These are phyloP conservation scores for Rhododendron simsii DNA, from an alignment of 148 eudicot species.

Conservation along the genomic window DNA sequence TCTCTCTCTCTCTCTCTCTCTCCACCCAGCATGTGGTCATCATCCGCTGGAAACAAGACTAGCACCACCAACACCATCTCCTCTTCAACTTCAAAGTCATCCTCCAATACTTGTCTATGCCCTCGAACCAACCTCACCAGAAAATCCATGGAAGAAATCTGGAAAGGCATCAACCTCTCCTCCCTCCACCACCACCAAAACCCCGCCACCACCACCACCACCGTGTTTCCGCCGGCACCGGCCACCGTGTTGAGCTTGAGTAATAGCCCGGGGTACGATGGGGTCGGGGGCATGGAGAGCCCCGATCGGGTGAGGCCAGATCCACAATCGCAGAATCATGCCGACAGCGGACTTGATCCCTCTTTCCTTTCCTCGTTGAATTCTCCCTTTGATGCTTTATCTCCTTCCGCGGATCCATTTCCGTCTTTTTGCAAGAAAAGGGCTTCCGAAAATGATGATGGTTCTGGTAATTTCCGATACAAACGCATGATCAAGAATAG, in stretches of 20 bases:
- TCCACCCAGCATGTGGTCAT: not conserved
- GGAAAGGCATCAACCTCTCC: conserved; percentile 25
- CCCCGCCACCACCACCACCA: not conserved
- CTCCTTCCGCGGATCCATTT: conserved; percentile 5
- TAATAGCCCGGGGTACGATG: not conserved
- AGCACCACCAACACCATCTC: not conserved
- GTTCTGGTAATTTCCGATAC: conserved; percentile 32
- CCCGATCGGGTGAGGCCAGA: not conserved
- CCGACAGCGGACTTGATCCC: not conserved
- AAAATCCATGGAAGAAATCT: conserved; percentile 31
- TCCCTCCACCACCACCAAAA: conserved; percentile 16
- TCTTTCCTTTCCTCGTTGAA: conserved; percentile 17
- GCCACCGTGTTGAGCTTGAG: not conserved
- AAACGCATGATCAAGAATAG: conserved; percentile 76
- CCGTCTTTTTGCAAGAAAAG: conserved; percentile 30
- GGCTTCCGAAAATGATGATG: conserved; percentile 15
- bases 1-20: not conserved
- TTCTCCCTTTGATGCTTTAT: conserved; percentile 3
- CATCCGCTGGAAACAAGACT: not conserved
- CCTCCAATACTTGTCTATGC: not conserved
- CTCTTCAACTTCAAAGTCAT: not conserved
- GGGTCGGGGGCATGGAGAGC: not conserved
- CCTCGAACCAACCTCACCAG: not conserved
- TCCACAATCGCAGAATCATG: not conserved
- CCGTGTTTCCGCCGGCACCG: not conserved